Conservation (phyloP, 129 eudicot genomes). For the Mikania micrantha region DNA sequence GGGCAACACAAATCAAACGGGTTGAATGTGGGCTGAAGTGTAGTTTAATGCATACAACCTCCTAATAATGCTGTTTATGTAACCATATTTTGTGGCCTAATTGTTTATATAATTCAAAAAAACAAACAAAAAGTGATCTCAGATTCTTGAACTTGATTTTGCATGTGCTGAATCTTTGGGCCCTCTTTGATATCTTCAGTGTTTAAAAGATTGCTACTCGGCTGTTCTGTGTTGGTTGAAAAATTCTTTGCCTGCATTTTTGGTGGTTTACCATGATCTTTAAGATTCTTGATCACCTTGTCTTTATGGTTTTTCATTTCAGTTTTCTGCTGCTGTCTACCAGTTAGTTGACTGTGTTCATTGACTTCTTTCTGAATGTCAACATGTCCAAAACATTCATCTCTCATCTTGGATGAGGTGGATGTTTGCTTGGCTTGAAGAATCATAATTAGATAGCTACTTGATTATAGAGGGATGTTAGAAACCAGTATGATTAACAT, state of each 20-base stretch:
- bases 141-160: constrained; percentile 2
- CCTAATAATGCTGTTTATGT: background rate
- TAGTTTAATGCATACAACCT: background rate
- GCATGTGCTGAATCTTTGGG: constrained; percentile 1
- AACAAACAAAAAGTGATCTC: background rate
- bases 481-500: too few species aligned
- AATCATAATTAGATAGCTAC: too few species aligned
- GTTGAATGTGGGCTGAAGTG: background rate
- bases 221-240: background rate
- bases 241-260: constrained; percentile 13
- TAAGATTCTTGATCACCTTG: constrained; percentile 5
- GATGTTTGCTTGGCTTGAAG: too few species aligned
- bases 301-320: background rate
- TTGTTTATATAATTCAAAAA: background rate
- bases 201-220: background rate
- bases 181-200: constrained; percentile 13
- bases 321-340: constrained; percentile 16
- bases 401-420: background rate
- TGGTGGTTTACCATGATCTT: constrained; percentile 23
- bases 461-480: too few species aligned
- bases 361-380: background rate
- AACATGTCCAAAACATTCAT: background rate
- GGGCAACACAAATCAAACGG: background rate
- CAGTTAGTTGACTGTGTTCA: constrained; percentile 10
- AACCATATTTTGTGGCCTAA: background rate